Evolutionary conservation across 1,284 basidiomycete genomes (phyloP), one percentile per base, ranked within the genome.

Genomic region (Rhizopogon parksii): DNA sequence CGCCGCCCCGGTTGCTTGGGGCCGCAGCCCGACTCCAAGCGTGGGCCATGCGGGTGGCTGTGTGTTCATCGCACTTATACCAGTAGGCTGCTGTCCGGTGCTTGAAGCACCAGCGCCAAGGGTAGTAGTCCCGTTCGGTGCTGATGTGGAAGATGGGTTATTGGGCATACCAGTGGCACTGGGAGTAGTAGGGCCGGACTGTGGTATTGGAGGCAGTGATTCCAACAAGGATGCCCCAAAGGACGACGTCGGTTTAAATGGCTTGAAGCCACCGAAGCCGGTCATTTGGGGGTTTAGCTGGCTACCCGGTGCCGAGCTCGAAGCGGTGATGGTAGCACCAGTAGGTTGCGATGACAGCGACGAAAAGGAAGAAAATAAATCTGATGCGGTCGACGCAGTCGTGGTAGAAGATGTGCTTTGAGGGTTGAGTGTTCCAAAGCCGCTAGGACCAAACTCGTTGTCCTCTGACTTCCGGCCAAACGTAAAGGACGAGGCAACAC

Each of bases 171-270:
- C 68, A 2, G 63, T 68, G 1, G 67, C 56, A 5, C 72, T 68
- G 24, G 83, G 77, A 15, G 80, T 79, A 5, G 70, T 70, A 0
- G 79, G 69, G 2, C 68, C 66, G 7, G 84, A 81, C 30, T 79
- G 78, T 11, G 83, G 78, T 50, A 85, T 80, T 7, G 88, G 75
- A 2, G 91, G 90, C 24, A 95, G 69, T 0, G 82, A 82, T 53
- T 91, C 88, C 50, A 94, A 67, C 30, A 95, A 67, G 12, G 83
- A 80, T 36, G 88, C 83, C 32, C 94, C 94, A 65, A 97, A 97
- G 30, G 82, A 87, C 1, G 88, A 91, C 0, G 88, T 82, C 2
- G 94, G 94, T 67, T 95, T 93, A 79, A 97, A 97, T 2, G 90
- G 78, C 68, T 91, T 94, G 57, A 96, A 71, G 2, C 85, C 88